A percentile compares a stretch with the other conserved stretches of the same genome.
These are phyloP conservation scores for Narthecium ossifragum DNA, from an alignment of 106 monocot genomes.

Conservation along the genomic window DNA sequence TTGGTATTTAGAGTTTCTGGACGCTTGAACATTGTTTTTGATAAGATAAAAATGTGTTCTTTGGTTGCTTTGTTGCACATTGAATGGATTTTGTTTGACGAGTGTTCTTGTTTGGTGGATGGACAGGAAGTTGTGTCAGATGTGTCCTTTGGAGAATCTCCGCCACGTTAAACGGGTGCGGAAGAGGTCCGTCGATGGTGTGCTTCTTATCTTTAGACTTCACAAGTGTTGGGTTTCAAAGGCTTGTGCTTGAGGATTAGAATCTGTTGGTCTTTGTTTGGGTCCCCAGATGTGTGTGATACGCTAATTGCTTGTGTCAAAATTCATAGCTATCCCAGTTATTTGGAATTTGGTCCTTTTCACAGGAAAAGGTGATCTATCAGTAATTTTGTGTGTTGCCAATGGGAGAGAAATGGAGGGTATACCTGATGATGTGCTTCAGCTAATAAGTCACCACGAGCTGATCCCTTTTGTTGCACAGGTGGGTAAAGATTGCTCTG, in stretches of 20 bases:
- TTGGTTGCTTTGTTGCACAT: too few relatives aligned
- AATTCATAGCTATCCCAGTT: too few relatives aligned
- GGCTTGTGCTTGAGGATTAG: neutral
- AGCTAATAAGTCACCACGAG: constrained; percentile 32
- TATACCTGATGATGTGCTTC: constrained; percentile 32
- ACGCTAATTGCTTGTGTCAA: neutral
- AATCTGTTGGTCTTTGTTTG: neutral
- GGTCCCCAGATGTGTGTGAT: too few relatives aligned
- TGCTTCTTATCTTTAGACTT: neutral
- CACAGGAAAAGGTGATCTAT: constrained; percentile 47
- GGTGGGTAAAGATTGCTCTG: too few relatives aligned
- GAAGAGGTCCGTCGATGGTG: constrained; percentile 34
- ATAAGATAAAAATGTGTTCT: too few relatives aligned
- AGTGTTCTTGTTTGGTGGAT: neutral
- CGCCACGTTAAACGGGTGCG: constrained; percentile 59
- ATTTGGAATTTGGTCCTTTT: constrained; percentile 5
- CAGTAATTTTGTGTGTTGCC: constrained; percentile 46
- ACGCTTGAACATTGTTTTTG: neutral
- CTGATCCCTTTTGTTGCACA: constrained; percentile 39
- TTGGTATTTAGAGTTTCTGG: constrained; percentile 6
- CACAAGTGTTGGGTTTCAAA: neutral
- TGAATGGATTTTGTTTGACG: neutral
- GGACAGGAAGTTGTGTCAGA: constrained; percentile 43
- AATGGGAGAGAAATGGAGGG: constrained; percentile 17
- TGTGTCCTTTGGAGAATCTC: constrained; percentile 45